Base-by-base conservation (phyloP, 164 flowering plant genomes). In the Buxus sempervirens region DNA sequence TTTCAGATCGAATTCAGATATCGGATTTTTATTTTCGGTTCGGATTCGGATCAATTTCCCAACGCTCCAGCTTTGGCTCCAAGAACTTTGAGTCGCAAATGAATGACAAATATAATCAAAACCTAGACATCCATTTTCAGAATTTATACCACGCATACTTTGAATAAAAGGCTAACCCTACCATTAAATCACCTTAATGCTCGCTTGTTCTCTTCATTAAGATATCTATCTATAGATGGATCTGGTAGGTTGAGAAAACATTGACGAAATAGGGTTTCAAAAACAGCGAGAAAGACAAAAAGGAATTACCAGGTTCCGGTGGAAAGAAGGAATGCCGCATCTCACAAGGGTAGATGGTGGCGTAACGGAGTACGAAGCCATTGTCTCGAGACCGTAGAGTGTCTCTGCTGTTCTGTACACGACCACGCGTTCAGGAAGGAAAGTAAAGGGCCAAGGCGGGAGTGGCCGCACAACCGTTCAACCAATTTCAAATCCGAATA, bases 1-100 rank as follows among this genome's bases (percentile, higher is more conserved):
- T n/a, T n/a, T n/a, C n/a, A n/a, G n/a, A n/a, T n/a, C n/a, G n/a
- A n/a, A n/a, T n/a, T n/a, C n/a, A n/a, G n/a, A n/a, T n/a, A n/a
- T n/a, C n/a, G n/a, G n/a, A n/a, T n/a, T n/a, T n/a, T n/a, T n/a
- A n/a, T n/a, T n/a, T n/a, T n/a, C n/a, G n/a, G n/a, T n/a, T n/a
- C n/a, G n/a, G n/a, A n/a, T n/a, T n/a, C n/a, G n/a, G n/a, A n/a
- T n/a, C n/a, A n/a, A n/a, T n/a, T 22, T 54, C 57, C 65, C 55
- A n/a, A 51, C 15, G 7, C 58, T 67, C 76, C 76, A 63, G 60
- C 59, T 70, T 54, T 66, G 67, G 9, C 67, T 32, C 75, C 69
- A 66, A 22, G 68, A 66, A 54, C 60, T 54, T 72, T 76, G 59
- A 18, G 64, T 58, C 38, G 32, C 55, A 70, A 38, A 63, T 58